Conservation (phyloP, 257 asterid species). For the Paulownia fortunei region DNA sequence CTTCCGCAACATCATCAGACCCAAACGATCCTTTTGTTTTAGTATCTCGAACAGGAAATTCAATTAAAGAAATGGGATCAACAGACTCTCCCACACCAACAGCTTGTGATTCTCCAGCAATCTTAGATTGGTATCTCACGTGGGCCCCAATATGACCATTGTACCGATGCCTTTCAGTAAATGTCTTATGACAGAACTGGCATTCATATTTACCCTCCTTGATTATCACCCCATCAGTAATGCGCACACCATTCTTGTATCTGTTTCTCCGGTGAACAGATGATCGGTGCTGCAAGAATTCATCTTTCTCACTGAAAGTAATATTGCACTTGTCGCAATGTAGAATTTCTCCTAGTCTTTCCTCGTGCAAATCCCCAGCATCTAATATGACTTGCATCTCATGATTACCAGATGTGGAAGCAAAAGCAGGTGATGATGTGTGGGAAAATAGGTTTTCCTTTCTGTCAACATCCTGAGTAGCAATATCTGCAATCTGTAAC, state of each 20-base stretch:
- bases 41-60: constrained; percentile 39
- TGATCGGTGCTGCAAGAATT: constrained; percentile 54
- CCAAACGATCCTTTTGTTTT: constrained; percentile 34
- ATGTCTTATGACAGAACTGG: constrained; percentile 73
- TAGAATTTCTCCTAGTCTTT: constrained; percentile 44
- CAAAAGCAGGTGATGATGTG: constrained; percentile 42
- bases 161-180: constrained; percentile 62
- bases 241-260: constrained; percentile 46
- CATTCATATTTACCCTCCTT: constrained; percentile 72
- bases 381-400: constrained; percentile 38
- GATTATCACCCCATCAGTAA: constrained; percentile 71
- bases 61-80: constrained; percentile 34
- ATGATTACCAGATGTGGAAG: constrained; percentile 36
- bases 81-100: constrained; percentile 22
- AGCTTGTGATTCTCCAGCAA: constrained; percentile 45
- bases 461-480: constrained; percentile 39
- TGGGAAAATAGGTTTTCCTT: constrained; percentile 40
- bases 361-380: constrained; percentile 43
- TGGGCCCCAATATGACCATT: constrained; percentile 80
- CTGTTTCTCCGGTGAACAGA: constrained; percentile 59
- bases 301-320: constrained; percentile 50
- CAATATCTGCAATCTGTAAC: constrained; percentile 49
- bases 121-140: constrained; percentile 58
- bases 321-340: constrained; percentile 53
- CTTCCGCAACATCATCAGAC: constrained; percentile 31